Percentiles rank a stretch among this genome's conserved stretches.
Conservation (phyloP, 345 rosid genomes). For the Euphorbia lathyris region DNA sequence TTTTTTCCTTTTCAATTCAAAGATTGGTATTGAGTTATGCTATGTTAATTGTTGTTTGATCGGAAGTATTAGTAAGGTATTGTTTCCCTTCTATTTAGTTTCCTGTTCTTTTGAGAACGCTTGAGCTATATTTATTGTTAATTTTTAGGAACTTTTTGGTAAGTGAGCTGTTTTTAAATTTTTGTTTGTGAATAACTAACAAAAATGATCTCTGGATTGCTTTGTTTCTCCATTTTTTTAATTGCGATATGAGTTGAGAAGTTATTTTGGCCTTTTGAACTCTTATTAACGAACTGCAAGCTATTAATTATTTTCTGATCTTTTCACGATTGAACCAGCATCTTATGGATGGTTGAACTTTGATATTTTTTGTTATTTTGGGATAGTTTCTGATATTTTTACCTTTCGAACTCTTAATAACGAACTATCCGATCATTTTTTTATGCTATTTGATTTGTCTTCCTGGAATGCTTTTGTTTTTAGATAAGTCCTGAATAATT, state of each 20-base stretch:
- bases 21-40: too few species aligned
- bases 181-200: neutral
- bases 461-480: too few species aligned
- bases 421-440: too few species aligned
- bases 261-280: neutral
- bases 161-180: neutral
- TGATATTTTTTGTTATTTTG: too few species aligned
- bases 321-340: neutral
- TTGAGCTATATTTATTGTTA: neutral
- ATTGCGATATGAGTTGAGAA: neutral
- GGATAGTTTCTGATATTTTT: too few species aligned
- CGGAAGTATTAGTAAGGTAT: too few species aligned
- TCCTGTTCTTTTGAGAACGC: neutral
- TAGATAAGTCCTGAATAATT: too few species aligned
- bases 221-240: neutral
- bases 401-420: too few species aligned
- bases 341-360: neutral
- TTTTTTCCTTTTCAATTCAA: too few species aligned
- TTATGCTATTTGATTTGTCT: too few species aligned
- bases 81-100: too few species aligned
- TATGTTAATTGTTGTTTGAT: too few species aligned
- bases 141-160: neutral
- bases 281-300: neutral
- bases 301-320: neutral
- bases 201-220: neutral